Conservation (phyloP, 805 yeast species). For the Nakazawaea holstii region DNA sequence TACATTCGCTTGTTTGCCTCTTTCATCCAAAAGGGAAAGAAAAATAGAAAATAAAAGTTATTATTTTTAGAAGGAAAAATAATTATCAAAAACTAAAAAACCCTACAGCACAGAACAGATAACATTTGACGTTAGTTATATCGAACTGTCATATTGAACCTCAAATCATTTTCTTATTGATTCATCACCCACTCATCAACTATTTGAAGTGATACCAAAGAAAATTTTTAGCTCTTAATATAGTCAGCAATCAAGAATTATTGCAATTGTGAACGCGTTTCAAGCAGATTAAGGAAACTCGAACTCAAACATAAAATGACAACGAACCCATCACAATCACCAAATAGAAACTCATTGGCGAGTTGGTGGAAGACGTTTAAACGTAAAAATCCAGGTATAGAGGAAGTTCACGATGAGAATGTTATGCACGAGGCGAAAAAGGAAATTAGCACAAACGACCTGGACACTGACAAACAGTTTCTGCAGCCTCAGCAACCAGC, state of each 20-base stretch:
- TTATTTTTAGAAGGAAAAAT: conserved; percentile 1
- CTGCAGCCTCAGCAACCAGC: conserved; percentile 13
- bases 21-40: background rate
- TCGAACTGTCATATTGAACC: no score
- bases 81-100: background rate
- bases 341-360: conserved; percentile 21
- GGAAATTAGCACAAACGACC: background rate
- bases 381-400: conserved; percentile 12
- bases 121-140: no score
- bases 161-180: no score
- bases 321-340: conserved; percentile 16
- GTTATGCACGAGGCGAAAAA: background rate
- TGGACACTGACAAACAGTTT: background rate
- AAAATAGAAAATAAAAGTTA: background rate
- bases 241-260: no score
- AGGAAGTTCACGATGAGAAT: background rate
- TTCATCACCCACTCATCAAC: no score
- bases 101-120: no score
- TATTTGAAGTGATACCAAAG: no score
- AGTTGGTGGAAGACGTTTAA: conserved; percentile 26
- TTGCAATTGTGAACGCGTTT: background rate
- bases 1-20: background rate
- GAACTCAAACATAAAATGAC: background rate
- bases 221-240: no score
- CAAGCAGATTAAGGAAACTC: background rate